phyloP scores from a whole-genome alignment of 169 alveolate genomes.

The Plasmodium malariae region DNA sequence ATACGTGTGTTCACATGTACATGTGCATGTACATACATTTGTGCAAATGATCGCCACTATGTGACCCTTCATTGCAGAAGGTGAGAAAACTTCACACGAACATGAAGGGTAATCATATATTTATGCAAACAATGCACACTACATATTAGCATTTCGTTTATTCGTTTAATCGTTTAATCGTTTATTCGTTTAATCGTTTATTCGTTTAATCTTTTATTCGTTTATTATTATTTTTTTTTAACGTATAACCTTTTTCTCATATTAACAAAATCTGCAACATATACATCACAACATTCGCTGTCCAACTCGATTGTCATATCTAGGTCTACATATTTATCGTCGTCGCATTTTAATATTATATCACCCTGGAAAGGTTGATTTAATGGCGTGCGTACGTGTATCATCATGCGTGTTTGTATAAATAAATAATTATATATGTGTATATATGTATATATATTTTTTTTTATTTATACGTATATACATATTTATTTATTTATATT shows the following conservation, averaged over 20 bases:
- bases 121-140: too few relatives aligned
- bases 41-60: neutral
- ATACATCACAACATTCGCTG: constrained; percentile 12
- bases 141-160: too few relatives aligned
- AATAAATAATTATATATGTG: too few relatives aligned
- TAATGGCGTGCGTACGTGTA: neutral
- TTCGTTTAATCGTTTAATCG: too few relatives aligned
- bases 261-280: constrained; percentile 2
- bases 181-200: too few relatives aligned
- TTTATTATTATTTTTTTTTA: neutral
- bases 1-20: neutral
- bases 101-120: too few relatives aligned
- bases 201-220: neutral
- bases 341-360: constrained; percentile 15
- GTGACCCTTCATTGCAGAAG: too few relatives aligned
- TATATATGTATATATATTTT: too few relatives aligned
- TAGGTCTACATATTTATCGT: constrained; percentile 23
- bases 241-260: constrained; percentile 13
- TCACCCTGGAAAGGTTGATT: constrained; percentile 23
- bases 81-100: too few relatives aligned
- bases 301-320: constrained; percentile 18
- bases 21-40: neutral
- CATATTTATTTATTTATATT: neutral
- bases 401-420: neutral
- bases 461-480: neutral